Base-by-base conservation (phyloP, 139 green algal species). In the Haematococcus lacustris region DNA sequence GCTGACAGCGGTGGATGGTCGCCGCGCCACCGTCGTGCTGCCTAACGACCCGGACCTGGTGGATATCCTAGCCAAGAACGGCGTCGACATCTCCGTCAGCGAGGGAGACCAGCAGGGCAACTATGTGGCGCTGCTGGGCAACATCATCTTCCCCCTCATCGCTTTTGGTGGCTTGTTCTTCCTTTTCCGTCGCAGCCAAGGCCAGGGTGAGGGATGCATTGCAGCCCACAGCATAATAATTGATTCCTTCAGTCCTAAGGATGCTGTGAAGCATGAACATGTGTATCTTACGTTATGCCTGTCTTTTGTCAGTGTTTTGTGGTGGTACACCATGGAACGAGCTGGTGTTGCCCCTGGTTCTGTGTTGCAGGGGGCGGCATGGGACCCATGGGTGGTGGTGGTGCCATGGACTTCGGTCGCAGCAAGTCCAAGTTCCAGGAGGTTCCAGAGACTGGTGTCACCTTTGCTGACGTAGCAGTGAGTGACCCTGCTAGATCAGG, bases 401-500 rank as follows among this genome's bases (percentile, higher is more conserved):
- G 94, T 57, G 91, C 96, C 68, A 98, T 99, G 96, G 96, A 99
- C 82, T 99, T 99, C 87, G 95, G 91, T 37, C 88, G 87, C 75
- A 91, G 79, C 74, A 98, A 98, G 88, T 92, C 83, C 76, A 99
- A 99, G 89, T 99, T 99, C 85, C 95, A 99, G 90, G 96, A 99
- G 83, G 90, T 97, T 64, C 92, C 92, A 0, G 96, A 99, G 88
- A 99, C 96, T 3, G 96, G 96, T 41, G 87, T 99, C 34, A 92
- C 78, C n/a, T 99, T 99, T 76, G 88, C 77, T 41, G 95, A 99
- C 75, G 95, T 99, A 17, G 95, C 94, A 71, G 87, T 91, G 65
- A 85, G 86, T 64, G 61, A 2, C 40, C 3, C 2, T 7, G 61
- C 7, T 67, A 21, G n/a, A n/a, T n/a, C n/a, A n/a, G n/a, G n/a